phyloP scores from a whole-genome alignment of 139 green algal species.

The Picochlorum costavermella region DNA sequence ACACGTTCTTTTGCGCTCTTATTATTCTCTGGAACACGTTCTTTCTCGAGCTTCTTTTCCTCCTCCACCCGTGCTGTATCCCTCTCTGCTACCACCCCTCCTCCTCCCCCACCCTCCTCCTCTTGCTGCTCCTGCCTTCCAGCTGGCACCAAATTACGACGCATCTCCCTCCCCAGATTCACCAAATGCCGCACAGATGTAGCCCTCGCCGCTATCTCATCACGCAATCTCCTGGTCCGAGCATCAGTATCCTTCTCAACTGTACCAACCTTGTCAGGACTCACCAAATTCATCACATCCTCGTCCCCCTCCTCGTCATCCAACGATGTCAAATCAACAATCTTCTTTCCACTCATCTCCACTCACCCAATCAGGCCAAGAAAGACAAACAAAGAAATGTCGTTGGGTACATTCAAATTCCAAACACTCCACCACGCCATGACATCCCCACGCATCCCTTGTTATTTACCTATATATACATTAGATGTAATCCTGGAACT shows the following conservation, averaged over 20 bases:
- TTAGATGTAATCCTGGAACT: too few relatives aligned
- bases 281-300: conserved; percentile 2
- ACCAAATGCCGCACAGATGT: background rate
- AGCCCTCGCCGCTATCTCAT: background rate
- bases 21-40: background rate
- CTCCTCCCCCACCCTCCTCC: background rate
- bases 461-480: too few relatives aligned
- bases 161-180: background rate
- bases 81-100: background rate
- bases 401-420: too few relatives aligned
- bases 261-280: background rate
- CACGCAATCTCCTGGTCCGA: background rate
- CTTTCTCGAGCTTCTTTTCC: background rate
- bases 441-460: too few relatives aligned
- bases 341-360: background rate
- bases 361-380: background rate
- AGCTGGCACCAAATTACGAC: background rate
- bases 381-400: too few relatives aligned
- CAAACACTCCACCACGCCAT: too few relatives aligned
- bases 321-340: background rate
- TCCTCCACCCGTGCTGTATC: background rate
- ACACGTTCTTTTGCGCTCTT: background rate
- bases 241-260: background rate
- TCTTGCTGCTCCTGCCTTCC: background rate
- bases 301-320: background rate